Percentiles rank a stretch among this genome's conserved stretches.
phyloP scores from a whole-genome alignment of 176 grass and related monocot species.

The Triticum monococcum region DNA sequence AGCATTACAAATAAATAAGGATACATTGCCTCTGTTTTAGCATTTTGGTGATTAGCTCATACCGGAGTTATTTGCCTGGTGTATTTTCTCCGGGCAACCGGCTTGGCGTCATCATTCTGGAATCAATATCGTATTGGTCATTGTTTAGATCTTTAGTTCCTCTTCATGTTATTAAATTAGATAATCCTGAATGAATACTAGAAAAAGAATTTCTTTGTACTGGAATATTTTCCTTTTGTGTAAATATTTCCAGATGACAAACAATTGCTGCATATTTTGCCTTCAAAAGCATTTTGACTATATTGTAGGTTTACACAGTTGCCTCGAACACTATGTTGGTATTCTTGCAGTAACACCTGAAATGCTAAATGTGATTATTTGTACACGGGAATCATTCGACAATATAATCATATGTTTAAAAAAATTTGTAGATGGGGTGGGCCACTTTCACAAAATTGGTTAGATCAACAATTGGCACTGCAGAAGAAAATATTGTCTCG shows the following conservation, averaged over 20 bases:
- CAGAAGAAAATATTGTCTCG: constrained; percentile 73
- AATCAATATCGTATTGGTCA: background rate
- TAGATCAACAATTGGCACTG: constrained; percentile 71
- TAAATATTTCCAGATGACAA: background rate
- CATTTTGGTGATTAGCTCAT: constrained; percentile 10
- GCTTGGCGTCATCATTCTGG: constrained; percentile 5
- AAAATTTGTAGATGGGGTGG: constrained; percentile 79
- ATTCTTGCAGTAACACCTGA: background rate
- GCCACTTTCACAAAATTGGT: constrained; percentile 86
- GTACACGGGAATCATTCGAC: background rate
- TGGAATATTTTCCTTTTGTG: background rate
- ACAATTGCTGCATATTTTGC: background rate
- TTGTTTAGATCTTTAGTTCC: constrained; percentile 1
- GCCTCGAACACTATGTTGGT: background rate
- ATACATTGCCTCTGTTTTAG: background rate
- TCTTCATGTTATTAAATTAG: constrained; percentile 20
- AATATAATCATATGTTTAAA: constrained; percentile 12
- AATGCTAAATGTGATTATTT: background rate
- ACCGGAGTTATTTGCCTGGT: background rate
- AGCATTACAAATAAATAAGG: background rate
- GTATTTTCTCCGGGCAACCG: background rate
- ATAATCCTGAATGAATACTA: background rate
- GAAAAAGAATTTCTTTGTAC: background rate
- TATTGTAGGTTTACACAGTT: background rate
- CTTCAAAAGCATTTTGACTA: background rate